A percentile compares a stretch with the other conserved stretches of the same genome.
These are phyloP conservation scores for Royoungia palumana DNA, from an alignment of 768 basidiomycete genomes.

Conservation along the genomic window DNA sequence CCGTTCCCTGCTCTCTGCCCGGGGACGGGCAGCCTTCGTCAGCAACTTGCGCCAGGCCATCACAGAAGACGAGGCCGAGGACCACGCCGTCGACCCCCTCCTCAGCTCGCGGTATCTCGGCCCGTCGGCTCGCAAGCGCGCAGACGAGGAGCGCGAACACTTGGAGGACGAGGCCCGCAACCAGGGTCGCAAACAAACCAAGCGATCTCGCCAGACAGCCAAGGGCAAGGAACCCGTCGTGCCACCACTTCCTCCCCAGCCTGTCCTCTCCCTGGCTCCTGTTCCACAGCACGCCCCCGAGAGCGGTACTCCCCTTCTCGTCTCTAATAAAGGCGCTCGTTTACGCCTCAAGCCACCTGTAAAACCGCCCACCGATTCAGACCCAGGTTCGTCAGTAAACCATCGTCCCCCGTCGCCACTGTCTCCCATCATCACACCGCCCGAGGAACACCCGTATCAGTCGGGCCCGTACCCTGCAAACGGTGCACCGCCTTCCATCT, in stretches of 20 bases:
- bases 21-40: constrained; percentile 44
- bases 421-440: constrained; percentile 35
- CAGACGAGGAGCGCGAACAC: constrained; percentile 42
- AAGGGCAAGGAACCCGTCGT: constrained; percentile 39
- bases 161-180: constrained; percentile 47
- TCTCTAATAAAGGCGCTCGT: constrained; percentile 47
- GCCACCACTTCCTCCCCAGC: constrained; percentile 21
- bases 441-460: constrained; percentile 32
- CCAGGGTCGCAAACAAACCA: constrained; percentile 36
- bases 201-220: constrained; percentile 31
- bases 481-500: constrained; percentile 18
- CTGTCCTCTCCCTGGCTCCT: constrained; percentile 27
- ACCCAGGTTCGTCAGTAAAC: constrained; percentile 15
- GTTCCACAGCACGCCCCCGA: constrained; percentile 18
- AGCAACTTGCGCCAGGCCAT: constrained; percentile 48
- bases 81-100: constrained; percentile 44
- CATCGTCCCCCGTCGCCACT: constrained; percentile 28
- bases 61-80: constrained; percentile 42
- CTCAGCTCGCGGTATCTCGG: constrained; percentile 45
- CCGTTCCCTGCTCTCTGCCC: constrained; percentile 42
- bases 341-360: constrained; percentile 48
- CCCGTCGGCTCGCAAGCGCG: constrained; percentile 41
- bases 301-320: constrained; percentile 33
- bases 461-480: constrained; percentile 23
- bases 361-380: constrained; percentile 25